Evolutionary conservation across 306 rosid genomes (phyloP).

Genomic region (Trichosanthes truncata): DNA sequence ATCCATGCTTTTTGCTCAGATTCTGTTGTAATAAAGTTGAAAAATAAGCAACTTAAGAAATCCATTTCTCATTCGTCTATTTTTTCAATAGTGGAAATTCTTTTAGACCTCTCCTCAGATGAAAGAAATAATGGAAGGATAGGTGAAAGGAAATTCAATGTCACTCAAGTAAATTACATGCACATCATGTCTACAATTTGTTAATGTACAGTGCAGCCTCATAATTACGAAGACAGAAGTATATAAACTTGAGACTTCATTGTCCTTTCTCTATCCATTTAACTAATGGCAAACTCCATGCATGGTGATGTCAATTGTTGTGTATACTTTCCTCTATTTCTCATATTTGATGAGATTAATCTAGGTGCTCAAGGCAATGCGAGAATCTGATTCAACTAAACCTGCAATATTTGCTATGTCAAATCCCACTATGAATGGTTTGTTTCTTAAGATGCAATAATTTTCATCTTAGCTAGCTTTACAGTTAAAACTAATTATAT

Average conservation of each 20-base stretch:
- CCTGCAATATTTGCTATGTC: slow-evolving; percentile 99
- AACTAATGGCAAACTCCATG: neutral
- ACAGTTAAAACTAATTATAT: neutral
- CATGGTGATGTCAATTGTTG: neutral
- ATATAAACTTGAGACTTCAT: neutral
- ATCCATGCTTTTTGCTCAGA: neutral
- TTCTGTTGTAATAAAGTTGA: neutral
- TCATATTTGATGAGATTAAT: slow-evolving; percentile 22
- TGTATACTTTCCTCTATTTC: slow-evolving; percentile 7
- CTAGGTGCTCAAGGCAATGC: slow-evolving; percentile 93
- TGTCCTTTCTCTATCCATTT: neutral
- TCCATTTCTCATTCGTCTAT: neutral
- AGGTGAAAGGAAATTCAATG: neutral
- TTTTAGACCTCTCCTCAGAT: neutral
- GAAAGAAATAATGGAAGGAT: neutral
- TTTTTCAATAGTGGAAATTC: too few relatives aligned
- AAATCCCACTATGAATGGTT: slow-evolving; percentile 96
- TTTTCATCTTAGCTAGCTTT: slow-evolving; percentile 10
- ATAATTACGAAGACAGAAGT: neutral
- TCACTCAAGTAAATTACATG: neutral
- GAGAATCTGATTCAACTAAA: slow-evolving; percentile 81
- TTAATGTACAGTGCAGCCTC: neutral
- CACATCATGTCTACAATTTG: neutral
- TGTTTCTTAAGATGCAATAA: slow-evolving; percentile 29
- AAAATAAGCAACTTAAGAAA: neutral